Base-by-base conservation (phyloP, 257 asterid species). In the Linaria vulgaris region DNA sequence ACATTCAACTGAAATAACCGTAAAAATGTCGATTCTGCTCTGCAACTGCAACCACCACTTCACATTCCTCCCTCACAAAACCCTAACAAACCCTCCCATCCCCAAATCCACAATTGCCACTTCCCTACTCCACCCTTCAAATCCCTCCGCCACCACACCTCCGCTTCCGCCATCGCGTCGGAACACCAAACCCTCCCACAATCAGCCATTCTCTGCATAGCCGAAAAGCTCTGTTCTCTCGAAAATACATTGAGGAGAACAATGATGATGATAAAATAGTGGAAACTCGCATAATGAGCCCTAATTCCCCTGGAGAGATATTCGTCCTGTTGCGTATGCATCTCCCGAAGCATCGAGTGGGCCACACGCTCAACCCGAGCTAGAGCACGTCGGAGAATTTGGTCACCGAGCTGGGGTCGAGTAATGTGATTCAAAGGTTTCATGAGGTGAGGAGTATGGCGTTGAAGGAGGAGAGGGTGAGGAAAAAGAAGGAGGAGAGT, bases 371-470 rank as follows among this genome's bases (percentile, higher is more conserved):
- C 61, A 97, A 94, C 83, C 70, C 85, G 22, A 94, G 99, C 76
- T 94, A 95, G 97, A 87, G 95, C 83, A 80, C 92, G 47, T 97
- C 96, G 15, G 94, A 87, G 72, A 84, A 87, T 39, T 95, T 96
- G 38, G 90, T 82, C 12, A 96, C 95, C 0, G 80, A 66, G 17
- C 96, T 94, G 15, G 95, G 96, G 43, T 66, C 88, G 21, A 94
- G 96, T 50, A 80, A 67, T 19, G 79, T 86, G 69, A 85, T 89
- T 59, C 87, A 74, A 80, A 82, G 80, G 78, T 87, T 74, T 71
- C 89, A 83, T 66, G 82, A 80, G 60, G 46, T 85, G 73, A 76
- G 85, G 66, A 75, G 88, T 78, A 41, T 50, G 81, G 94, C 79
- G 82, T 70, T 72, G 77, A 83, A 80, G 80, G 81, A 78, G 48